These are phyloP conservation scores for Cylindrodendrum hubeiense DNA, from an alignment of 2,329 filamentous ascomycete genomes.

Conservation along the genomic window DNA sequence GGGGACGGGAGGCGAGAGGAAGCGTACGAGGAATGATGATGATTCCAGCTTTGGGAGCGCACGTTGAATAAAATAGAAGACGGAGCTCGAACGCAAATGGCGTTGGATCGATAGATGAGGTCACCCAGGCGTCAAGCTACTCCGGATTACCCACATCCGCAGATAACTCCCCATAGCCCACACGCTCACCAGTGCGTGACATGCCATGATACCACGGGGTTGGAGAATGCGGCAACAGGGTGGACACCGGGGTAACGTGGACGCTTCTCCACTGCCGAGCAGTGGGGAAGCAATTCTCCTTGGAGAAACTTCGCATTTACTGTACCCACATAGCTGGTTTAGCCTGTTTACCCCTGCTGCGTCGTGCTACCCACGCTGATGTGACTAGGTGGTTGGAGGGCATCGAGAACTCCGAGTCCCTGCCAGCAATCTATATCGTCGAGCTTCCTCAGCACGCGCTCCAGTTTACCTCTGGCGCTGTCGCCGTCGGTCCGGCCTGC, in stretches of 20 bases:
- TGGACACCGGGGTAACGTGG: slow-evolving; percentile 7
- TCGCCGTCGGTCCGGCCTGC: slow-evolving; percentile 16
- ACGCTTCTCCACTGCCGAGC: neutral
- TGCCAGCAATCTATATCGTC: slow-evolving; percentile 50
- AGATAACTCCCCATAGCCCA: neutral
- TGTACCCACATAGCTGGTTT: neutral
- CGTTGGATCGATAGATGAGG: neutral
- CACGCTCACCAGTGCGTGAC: neutral
- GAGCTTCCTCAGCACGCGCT: slow-evolving; percentile 45
- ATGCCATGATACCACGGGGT: slow-evolving; percentile 10
- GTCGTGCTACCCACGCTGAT: neutral
- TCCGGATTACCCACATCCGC: neutral
- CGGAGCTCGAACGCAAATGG: slow-evolving; percentile 1
- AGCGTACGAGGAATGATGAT: neutral
- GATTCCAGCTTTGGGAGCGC: neutral
- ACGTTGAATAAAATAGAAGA: slow-evolving; percentile 4
- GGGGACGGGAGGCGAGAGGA: neutral
- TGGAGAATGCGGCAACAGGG: neutral
- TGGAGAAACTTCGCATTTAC: slow-evolving; percentile 22
- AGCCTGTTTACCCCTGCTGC: neutral
- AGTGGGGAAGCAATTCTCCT: slow-evolving; percentile 18
- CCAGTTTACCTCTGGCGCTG: slow-evolving; percentile 40
- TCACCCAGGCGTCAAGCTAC: neutral
- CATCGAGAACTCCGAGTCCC: slow-evolving; percentile 33
- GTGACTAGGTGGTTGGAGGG: slow-evolving; percentile 3